Evolutionary conservation across 129 eudicot species (phyloP).

Genomic region (Centrapalus pauciflorus): DNA sequence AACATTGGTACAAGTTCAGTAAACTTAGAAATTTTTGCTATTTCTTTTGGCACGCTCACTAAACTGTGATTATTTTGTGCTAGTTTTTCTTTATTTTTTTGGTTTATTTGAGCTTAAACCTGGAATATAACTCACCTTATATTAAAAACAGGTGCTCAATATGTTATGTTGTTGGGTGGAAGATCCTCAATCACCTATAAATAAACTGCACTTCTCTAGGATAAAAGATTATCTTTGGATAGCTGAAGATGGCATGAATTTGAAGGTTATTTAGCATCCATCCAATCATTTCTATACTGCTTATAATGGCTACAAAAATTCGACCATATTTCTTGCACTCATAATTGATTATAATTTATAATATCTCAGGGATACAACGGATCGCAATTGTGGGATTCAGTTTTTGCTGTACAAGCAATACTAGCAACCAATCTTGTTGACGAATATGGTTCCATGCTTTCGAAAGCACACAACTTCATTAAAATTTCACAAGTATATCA

Average conservation of each 20-base stretch:
- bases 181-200: constrained; percentile 11
- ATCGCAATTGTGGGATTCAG: constrained; percentile 46
- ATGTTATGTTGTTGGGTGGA: constrained; percentile 6
- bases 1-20: too few relatives aligned
- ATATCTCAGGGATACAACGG: constrained; percentile 24
- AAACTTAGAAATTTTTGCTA: too few relatives aligned
- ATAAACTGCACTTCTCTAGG: constrained; percentile 16
- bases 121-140: not conserved
- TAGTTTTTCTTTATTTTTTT: too few relatives aligned
- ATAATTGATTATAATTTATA: not conserved
- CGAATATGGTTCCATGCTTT: constrained; percentile 21
- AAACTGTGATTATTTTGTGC: not conserved
- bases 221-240: constrained; percentile 26
- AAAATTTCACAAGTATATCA: too few relatives aligned
- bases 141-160: not conserved
- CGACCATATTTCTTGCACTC: not conserved
- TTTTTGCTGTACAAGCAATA: constrained; percentile 39
- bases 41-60: too few relatives aligned
- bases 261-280: constrained; percentile 22
- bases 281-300: not conserved
- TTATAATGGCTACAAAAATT: too few relatives aligned
- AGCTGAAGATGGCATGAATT: constrained; percentile 32
- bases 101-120: not conserved
- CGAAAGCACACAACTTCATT: constrained; percentile 33
- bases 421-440: constrained; percentile 28